Conservation (phyloP, 495 filamentous ascomycete species). For the Xylaria longipes region DNA sequence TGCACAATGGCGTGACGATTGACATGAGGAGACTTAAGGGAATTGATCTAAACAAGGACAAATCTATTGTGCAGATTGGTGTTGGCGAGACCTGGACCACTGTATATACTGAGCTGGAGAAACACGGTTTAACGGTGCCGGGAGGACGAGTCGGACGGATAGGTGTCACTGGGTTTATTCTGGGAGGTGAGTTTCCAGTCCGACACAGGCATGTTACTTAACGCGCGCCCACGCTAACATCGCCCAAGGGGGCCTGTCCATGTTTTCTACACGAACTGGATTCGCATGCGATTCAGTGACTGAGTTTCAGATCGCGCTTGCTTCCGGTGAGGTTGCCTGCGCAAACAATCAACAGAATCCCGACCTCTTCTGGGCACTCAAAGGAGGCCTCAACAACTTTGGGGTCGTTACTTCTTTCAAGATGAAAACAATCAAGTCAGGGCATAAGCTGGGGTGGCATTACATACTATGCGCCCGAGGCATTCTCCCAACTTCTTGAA, state of each 20-base stretch:
- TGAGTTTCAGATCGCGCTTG: conserved; percentile 56
- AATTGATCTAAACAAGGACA: conserved; percentile 36
- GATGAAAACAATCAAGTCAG: conserved; percentile 31
- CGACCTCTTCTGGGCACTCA: conserved; percentile 59
- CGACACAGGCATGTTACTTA: no score
- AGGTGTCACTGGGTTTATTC: conserved; percentile 59
- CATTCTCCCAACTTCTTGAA: conserved; percentile 27
- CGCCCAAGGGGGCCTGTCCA: conserved; percentile 45
- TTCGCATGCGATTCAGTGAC: conserved; percentile 53
- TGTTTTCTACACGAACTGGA: conserved; percentile 47
- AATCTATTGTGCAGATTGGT: conserved; percentile 41
- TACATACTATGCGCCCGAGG: conserved; percentile 12
- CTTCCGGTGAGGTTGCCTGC: conserved; percentile 49
- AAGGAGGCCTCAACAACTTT: conserved; percentile 60
- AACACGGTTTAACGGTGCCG: conserved; percentile 46
- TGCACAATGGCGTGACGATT: conserved; percentile 57
- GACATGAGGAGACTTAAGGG: conserved; percentile 52
- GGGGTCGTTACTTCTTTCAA: conserved; percentile 58
- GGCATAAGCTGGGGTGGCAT: conserved; percentile 29
- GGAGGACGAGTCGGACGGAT: conserved; percentile 57
- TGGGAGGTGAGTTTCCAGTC: conserved; percentile 46
- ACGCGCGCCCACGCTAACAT: background rate
- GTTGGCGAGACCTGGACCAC: conserved; percentile 51
- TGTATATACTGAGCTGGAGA: conserved; percentile 55
- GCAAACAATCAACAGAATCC: conserved; percentile 46